Conservation (phyloP, 192 early-diverging fungal genomes). For the Entomortierella parvispora region DNA sequence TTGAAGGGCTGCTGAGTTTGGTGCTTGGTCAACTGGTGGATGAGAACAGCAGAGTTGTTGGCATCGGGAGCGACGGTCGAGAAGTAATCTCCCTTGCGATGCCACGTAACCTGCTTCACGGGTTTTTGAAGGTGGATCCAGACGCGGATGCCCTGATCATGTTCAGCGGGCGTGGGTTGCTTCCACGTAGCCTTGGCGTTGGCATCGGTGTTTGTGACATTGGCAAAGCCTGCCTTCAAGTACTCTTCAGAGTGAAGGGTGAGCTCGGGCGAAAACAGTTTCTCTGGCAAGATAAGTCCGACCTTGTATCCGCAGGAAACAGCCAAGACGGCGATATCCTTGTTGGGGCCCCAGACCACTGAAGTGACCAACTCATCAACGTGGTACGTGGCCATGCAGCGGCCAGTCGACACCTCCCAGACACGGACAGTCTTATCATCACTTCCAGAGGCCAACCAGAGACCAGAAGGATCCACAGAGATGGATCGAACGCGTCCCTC, state of each 20-base stretch:
- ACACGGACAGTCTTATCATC: conserved; percentile 90
- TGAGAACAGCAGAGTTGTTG: conserved; percentile 76
- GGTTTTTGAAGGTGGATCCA: conserved; percentile 53
- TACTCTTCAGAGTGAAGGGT: conserved; percentile 54
- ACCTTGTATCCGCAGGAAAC: conserved; percentile 66
- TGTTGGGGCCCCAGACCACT: conserved; percentile 93
- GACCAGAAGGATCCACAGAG: conserved; percentile 93
- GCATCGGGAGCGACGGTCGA: conserved; percentile 86
- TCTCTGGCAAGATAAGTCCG: conserved; percentile 48
- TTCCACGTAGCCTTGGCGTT: conserved; percentile 45
- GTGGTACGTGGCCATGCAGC: conserved; percentile 83
- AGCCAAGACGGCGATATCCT: conserved; percentile 79
- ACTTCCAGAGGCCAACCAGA: conserved; percentile 88
- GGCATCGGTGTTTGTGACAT: conserved; percentile 2
- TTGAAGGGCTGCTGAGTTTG: conserved; percentile 93
- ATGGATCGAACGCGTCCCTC: conserved; percentile 81
- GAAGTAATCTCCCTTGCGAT: conserved; percentile 97
- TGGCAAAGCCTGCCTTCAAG: conserved; percentile 58
- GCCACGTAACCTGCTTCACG: conserved; percentile 91
- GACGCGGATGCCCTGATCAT: conserved; percentile 31
- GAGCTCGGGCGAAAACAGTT: conserved; percentile 57
- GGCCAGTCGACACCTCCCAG: conserved; percentile 93
- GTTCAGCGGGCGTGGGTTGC: conserved; percentile 48
- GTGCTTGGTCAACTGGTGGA: conserved; percentile 92
- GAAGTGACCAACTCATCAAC: conserved; percentile 74